Conservation (phyloP, 1,139 yeast genomes). For the Scheffersomyces illinoinensis region DNA sequence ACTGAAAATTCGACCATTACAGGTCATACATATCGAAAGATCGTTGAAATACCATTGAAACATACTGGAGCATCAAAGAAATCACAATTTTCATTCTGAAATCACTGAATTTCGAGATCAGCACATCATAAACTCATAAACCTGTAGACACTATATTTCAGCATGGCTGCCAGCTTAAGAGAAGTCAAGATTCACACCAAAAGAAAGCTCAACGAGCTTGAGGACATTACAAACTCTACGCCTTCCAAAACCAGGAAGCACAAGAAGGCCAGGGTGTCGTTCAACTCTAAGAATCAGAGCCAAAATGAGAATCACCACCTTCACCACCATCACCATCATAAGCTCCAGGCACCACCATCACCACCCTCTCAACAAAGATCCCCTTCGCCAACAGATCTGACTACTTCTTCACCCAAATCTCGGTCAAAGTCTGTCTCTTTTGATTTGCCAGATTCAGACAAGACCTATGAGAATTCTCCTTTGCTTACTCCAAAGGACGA, state of each 20-base stretch:
- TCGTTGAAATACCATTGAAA: background rate
- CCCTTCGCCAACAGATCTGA: slow-evolving; percentile 26
- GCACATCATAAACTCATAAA: background rate
- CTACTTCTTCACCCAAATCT: slow-evolving; percentile 15
- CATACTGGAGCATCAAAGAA: background rate
- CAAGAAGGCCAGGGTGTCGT: background rate
- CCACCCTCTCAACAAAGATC: slow-evolving; percentile 23
- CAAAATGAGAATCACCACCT: slow-evolving; percentile 6
- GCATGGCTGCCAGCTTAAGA: slow-evolving; percentile 30
- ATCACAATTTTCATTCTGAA: background rate
- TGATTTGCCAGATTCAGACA: slow-evolving; percentile 21
- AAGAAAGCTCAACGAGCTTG: slow-evolving; percentile 36
- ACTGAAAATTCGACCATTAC: background rate
- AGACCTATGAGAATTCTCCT: slow-evolving; percentile 33
- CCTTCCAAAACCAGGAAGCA: background rate
- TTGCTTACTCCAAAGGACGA: slow-evolving; percentile 48
- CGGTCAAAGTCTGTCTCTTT: slow-evolving; percentile 26
- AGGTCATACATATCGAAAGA: background rate
- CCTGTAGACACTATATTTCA: background rate
- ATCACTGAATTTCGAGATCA: background rate
- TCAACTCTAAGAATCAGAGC: background rate
- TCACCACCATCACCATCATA: slow-evolving; percentile 6
- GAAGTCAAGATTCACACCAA: slow-evolving; percentile 24
- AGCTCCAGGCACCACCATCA: slow-evolving; percentile 4
- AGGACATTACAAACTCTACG: slow-evolving; percentile 31